A percentile compares a stretch with the other conserved stretches of the same genome.
Conservation (phyloP, 1,284 basidiomycete genomes). For the Irpex rosettiformis region DNA sequence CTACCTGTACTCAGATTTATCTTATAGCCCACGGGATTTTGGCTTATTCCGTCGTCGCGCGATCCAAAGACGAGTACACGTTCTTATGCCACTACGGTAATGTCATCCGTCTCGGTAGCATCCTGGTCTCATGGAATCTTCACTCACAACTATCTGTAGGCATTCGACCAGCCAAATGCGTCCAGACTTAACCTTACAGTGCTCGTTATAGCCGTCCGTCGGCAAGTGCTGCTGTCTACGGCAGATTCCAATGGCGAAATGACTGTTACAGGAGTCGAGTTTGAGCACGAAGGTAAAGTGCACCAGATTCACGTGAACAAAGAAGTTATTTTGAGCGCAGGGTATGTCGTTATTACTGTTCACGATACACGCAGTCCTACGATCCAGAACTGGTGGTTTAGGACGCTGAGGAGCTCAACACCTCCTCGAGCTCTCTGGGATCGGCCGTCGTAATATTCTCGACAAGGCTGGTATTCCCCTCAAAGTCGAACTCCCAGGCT, state of each 20-base stretch:
- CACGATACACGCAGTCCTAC: background rate
- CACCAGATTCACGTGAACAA: slow-evolving; percentile 19
- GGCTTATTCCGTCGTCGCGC: too few species aligned
- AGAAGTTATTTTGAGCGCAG: slow-evolving; percentile 25
- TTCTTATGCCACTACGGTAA: too few species aligned
- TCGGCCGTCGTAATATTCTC: slow-evolving; percentile 29
- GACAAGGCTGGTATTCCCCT: slow-evolving; percentile 27
- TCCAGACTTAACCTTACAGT: background rate
- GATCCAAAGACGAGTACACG: too few species aligned
- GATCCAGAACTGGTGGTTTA: background rate
- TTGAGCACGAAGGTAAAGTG: slow-evolving; percentile 13
- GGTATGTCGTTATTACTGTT: slow-evolving; percentile 17
- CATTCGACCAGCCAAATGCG: background rate
- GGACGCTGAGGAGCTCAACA: slow-evolving; percentile 28
- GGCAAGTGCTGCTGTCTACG: background rate
- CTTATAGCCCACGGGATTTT: too few species aligned
- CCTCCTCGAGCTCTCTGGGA: slow-evolving; percentile 39
- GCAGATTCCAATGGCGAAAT: background rate
- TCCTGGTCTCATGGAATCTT: background rate
- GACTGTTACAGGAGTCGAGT: slow-evolving; percentile 25
- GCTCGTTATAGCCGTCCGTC: background rate
- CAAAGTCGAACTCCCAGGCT: slow-evolving; percentile 25
- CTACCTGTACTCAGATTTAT: background rate
- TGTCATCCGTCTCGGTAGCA: too few species aligned
- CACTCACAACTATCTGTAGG: background rate